Evolutionary conservation across 1,139 yeast genomes (phyloP).

Genomic region (Candida smagusa): DNA sequence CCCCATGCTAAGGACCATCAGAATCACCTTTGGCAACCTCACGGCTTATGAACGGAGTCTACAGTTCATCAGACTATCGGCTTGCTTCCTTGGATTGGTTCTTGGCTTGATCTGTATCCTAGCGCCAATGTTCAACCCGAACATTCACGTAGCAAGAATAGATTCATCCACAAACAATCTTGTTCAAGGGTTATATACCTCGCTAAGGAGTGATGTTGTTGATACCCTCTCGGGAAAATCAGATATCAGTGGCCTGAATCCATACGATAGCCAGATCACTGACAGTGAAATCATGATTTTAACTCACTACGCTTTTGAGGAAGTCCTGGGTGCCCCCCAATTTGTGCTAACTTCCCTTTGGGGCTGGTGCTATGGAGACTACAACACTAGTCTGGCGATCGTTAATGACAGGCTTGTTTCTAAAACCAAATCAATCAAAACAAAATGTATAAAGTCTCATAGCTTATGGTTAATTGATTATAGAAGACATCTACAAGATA

Average conservation of each 20-base stretch:
- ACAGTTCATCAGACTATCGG: conserved; percentile 26
- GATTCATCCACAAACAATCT: conserved; percentile 52
- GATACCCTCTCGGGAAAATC: background rate
- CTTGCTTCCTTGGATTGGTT: conserved; percentile 21
- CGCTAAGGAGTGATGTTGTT: background rate
- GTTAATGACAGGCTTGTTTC: background rate
- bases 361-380: conserved; percentile 48
- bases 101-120: conserved; percentile 24
- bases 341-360: conserved; percentile 40
- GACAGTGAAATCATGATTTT: conserved; percentile 50
- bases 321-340: conserved; percentile 53
- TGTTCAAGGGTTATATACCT: conserved; percentile 46
- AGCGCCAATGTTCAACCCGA: conserved; percentile 24
- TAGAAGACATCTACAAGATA: conserved; percentile 32
- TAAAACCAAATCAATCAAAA: background rate
- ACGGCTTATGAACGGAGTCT: conserved; percentile 29
- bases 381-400: conserved; percentile 17
- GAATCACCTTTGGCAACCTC: conserved; percentile 17
- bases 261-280: conserved; percentile 39
- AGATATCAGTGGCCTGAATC: conserved; percentile 8
- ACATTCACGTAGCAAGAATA: conserved; percentile 36
- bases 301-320: conserved; percentile 43
- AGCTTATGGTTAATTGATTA: conserved; percentile 40
- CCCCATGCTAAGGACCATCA: background rate
- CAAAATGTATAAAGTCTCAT: background rate